Percentiles rank a stretch among this genome's conserved stretches.
Evolutionary conservation across 78 protist genomes (phyloP).

Genomic region (Creolimax fragrantissima): DNA sequence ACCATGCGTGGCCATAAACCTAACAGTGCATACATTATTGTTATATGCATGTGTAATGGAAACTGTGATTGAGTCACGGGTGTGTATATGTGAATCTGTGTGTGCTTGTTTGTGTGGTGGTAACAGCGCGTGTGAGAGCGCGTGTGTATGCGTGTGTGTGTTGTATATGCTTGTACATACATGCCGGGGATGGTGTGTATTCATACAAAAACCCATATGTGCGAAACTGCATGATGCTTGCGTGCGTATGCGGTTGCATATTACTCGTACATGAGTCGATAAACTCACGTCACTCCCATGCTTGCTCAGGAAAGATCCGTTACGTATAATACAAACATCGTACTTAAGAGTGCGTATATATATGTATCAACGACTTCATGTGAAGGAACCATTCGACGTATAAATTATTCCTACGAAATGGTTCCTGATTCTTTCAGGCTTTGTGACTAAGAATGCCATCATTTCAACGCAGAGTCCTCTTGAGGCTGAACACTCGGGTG

Average conservation of each 20-base stretch:
- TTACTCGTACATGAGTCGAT: neutral
- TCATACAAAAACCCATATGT: neutral
- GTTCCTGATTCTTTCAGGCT: no score
- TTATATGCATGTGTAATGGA: neutral
- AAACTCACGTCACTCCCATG: neutral
- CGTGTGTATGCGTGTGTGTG: neutral
- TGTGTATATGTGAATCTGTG: neutral
- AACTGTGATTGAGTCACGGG: neutral
- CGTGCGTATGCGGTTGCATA: neutral
- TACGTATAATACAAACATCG: no score
- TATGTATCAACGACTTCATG: neutral
- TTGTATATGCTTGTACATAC: neutral
- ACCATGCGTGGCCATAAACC: constrained; percentile 28
- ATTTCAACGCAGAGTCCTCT: no score
- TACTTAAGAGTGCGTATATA: neutral
- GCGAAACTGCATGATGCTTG: neutral
- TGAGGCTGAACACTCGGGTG: no score
- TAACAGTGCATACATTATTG: neutral
- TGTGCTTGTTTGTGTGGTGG: neutral
- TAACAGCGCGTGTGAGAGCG: neutral
- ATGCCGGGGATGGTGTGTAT: neutral
- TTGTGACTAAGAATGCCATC: no score
- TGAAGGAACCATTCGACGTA: no score
- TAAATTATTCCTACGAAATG: no score
- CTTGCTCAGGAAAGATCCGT: no score